Evolutionary conservation across 352 stramenopile species (phyloP).

Genomic region (Globisporangium recalcitrans): DNA sequence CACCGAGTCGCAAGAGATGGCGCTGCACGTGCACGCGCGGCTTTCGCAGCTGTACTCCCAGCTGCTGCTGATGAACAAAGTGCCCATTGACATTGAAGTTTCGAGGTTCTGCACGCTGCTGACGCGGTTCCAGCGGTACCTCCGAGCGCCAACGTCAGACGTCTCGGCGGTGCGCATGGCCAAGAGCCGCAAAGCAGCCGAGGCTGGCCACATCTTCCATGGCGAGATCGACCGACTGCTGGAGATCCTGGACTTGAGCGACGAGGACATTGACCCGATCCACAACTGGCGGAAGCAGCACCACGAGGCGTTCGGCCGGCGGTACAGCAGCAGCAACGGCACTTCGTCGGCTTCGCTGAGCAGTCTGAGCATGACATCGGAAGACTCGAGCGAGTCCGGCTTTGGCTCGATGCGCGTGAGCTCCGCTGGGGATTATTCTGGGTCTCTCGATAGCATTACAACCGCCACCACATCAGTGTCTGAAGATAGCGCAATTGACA

Average conservation of each 20-base stretch:
- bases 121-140: constrained; percentile 5
- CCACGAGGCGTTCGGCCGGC: background rate
- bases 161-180: background rate
- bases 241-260: background rate
- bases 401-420: background rate
- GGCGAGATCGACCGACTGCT: constrained; percentile 4
- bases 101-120: constrained; percentile 4
- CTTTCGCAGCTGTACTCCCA: background rate
- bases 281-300: constrained; percentile 5
- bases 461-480: background rate
- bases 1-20: constrained; percentile 4
- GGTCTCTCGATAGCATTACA: background rate
- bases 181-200: constrained; percentile 1
- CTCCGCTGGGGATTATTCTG: background rate
- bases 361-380: background rate
- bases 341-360: background rate
- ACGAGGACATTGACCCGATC: constrained; percentile 1
- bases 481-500: background rate
- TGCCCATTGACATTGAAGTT: constrained; percentile 1
- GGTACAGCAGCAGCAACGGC: constrained; percentile 2
- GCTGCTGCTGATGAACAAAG: constrained; percentile 1
- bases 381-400: background rate
- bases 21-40: constrained; percentile 5
- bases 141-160: constrained; percentile 1
- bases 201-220: constrained; percentile 1